A percentile compares a stretch with the other conserved stretches of the same genome.
Conservation (phyloP, 768 basidiomycete species). For the Daedaleopsis nitida region DNA sequence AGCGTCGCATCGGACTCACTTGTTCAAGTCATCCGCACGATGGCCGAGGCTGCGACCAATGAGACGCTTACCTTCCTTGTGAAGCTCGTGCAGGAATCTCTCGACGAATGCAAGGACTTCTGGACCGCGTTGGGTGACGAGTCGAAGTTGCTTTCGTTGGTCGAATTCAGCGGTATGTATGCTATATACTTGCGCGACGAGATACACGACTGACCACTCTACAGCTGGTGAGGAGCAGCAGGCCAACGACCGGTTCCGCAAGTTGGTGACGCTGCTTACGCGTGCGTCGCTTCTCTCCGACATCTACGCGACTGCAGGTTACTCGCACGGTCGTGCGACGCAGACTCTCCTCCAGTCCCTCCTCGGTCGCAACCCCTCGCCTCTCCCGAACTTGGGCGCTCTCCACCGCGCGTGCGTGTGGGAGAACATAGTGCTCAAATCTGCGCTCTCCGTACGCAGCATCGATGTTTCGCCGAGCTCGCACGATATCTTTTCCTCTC, state of each 20-base stretch:
- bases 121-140: constrained; percentile 57
- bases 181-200: not conserved
- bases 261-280: constrained; percentile 73
- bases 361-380: constrained; percentile 56
- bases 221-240: constrained; percentile 44
- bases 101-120: constrained; percentile 69
- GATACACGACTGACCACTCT: not conserved
- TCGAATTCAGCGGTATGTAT: constrained; percentile 52
- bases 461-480: constrained; percentile 12
- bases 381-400: constrained; percentile 70
- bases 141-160: constrained; percentile 65
- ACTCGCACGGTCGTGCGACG: constrained; percentile 77
- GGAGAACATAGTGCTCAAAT: constrained; percentile 83
- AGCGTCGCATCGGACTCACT: constrained; percentile 85
- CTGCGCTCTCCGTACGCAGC: constrained; percentile 42
- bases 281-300: constrained; percentile 84
- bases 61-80: constrained; percentile 74
- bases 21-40: constrained; percentile 84
- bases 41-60: constrained; percentile 83
- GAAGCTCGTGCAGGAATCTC: constrained; percentile 66
- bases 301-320: constrained; percentile 81
- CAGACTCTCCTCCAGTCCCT: constrained; percentile 75
- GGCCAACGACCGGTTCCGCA: constrained; percentile 69
- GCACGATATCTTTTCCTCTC: not conserved
- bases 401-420: constrained; percentile 83